phyloP scores from a whole-genome alignment of 2,329 filamentous ascomycete species.

The Coniochaeta ligniaria region DNA sequence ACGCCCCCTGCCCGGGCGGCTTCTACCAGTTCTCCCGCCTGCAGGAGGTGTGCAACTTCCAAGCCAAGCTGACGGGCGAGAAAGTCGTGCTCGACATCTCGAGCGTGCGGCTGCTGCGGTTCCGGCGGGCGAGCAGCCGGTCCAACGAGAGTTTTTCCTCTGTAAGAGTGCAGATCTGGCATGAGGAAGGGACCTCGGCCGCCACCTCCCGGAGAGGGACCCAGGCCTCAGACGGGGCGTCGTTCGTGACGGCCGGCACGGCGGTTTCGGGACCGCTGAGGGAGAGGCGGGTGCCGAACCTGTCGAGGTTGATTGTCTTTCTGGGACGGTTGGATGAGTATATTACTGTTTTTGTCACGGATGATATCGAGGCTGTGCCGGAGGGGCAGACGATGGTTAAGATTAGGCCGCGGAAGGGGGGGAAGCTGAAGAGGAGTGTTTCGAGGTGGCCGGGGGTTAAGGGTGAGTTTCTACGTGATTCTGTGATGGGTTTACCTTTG shows the following conservation, averaged over 20 bases:
- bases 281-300: slow-evolving; percentile 13
- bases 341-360: slow-evolving; percentile 19
- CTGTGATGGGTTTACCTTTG: background rate
- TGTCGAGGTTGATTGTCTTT: slow-evolving; percentile 17
- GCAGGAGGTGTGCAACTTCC: slow-evolving; percentile 18
- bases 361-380: slow-evolving; percentile 17
- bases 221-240: slow-evolving; percentile 14
- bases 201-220: slow-evolving; percentile 6
- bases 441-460: slow-evolving; percentile 17
- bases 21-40: slow-evolving; percentile 18
- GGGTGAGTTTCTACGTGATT: slow-evolving; percentile 8
- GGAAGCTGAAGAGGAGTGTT: slow-evolving; percentile 10
- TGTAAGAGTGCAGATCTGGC: slow-evolving; percentile 20
- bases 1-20: slow-evolving; percentile 11
- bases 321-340: slow-evolving; percentile 18
- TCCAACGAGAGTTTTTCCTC: slow-evolving; percentile 15
- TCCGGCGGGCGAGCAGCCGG: slow-evolving; percentile 10
- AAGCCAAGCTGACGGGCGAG: slow-evolving; percentile 18
- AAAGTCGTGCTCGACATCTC: slow-evolving; percentile 20
- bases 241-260: slow-evolving; percentile 20
- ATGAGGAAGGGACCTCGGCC: slow-evolving; percentile 10
- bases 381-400: slow-evolving; percentile 18
- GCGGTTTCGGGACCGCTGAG: slow-evolving; percentile 17
- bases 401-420: slow-evolving; percentile 18
- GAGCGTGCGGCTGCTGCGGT: slow-evolving; percentile 16